A percentile compares a stretch with the other conserved stretches of the same genome.
Conservation (phyloP, 2,329 filamentous ascomycete genomes). For the Bipolaris oryzae region DNA sequence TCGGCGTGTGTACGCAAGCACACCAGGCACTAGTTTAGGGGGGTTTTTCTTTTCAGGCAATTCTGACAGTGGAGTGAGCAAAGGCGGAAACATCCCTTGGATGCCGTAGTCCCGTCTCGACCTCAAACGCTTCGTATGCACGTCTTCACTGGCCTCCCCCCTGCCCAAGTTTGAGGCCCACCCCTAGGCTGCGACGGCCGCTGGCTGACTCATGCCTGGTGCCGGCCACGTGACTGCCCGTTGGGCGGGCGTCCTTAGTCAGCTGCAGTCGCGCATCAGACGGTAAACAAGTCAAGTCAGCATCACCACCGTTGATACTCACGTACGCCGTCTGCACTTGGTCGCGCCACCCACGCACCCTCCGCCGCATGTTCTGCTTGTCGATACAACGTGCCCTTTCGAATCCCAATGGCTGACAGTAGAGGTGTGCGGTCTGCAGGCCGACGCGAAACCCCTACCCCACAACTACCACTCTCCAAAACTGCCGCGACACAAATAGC, state of each 20-base stretch:
- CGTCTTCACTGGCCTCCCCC: conserved; percentile 20
- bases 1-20: conserved; percentile 11
- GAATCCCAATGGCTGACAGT: conserved; percentile 39
- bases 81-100: conserved; percentile 4
- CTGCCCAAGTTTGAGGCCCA: conserved; percentile 25
- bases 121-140: conserved; percentile 24
- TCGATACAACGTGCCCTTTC: conserved; percentile 1
- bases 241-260: conserved; percentile 6
- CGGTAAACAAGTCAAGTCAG: conserved; percentile 8
- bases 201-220: conserved; percentile 1
- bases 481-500: conserved; percentile 24
- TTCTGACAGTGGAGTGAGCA: conserved; percentile 13
- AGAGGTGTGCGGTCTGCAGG: conserved; percentile 41
- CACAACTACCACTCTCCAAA: conserved; percentile 33
- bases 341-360: neutral
- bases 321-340: conserved; percentile 2
- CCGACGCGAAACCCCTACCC: conserved; percentile 44
- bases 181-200: conserved; percentile 12
- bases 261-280: conserved; percentile 10
- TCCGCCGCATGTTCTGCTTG: conserved; percentile 16
- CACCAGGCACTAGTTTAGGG: conserved; percentile 25
- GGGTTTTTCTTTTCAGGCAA: conserved; percentile 12
- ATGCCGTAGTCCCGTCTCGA: conserved; percentile 19
- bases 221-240: conserved; percentile 24
- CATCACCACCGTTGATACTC: conserved; percentile 1